Base-by-base conservation (phyloP, 2,329 filamentous ascomycete genomes). In the Madurella mycetomatis region DNA sequence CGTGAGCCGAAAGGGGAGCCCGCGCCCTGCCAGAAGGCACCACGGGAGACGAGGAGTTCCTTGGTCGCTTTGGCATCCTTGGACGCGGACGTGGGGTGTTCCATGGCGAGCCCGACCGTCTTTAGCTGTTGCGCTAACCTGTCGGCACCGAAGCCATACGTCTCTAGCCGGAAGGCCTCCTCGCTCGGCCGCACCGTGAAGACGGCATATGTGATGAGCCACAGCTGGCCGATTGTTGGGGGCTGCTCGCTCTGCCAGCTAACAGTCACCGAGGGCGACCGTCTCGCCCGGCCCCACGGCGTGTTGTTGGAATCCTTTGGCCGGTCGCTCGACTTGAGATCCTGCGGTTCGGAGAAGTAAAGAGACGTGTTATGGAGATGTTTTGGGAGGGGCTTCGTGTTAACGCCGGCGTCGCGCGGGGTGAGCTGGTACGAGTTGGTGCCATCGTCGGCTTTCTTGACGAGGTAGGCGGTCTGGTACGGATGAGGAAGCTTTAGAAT, bases 11-110 rank as follows among this genome's bases (percentile, higher is more conserved):
- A 79, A 7, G 85, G 85, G 1, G 84, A 86, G 16, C 79, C 84
- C 31, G 85, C 85, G 44, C 85, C 85, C 64, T 87, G 85, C 84
- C 85, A 88, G 73, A 88, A 87, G 34, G 83, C 75, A 67, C 73
- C 74, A 58, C 78, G 75, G 53, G 79, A 72, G 51, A 78, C 65
- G 47, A 82, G 64, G 9, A 68, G 60, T 48, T 67, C 66, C 15
- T 55, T 53, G 55, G 65, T 71, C 64, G 66, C 46, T 1, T 42
- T 30, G 41, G 37, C 41, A 17, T 32, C 40, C 8, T 47, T 16
- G 52, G 46, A 16, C 15, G 45, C n/a, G 45, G 67, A 61, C 56
- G 66, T 59, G 4, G 79, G 78, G 62, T 81, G 78, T 51, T 74
- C 71, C 55, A 78, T 69, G 53, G 77, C 77, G 2, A 82, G 73